phyloP scores from a whole-genome alignment of 2,329 filamentous ascomycete species.

The Scedosporium aurantiacum region DNA sequence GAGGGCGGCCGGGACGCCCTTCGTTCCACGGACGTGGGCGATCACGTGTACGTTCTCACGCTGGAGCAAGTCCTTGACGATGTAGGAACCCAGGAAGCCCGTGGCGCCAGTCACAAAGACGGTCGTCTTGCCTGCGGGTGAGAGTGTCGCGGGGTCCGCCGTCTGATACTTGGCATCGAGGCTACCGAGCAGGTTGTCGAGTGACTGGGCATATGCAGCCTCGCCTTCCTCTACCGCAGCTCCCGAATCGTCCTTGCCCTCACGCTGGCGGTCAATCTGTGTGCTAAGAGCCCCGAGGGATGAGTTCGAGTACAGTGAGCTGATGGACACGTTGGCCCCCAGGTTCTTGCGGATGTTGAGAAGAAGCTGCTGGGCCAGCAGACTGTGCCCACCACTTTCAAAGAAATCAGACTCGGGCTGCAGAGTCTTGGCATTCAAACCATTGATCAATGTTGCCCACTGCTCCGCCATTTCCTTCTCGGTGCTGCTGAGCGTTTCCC shows the following conservation, averaged over 20 bases:
- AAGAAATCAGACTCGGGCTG: constrained; percentile 24
- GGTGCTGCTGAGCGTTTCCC: constrained; percentile 12
- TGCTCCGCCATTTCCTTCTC: constrained; percentile 14
- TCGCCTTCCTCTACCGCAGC: no score
- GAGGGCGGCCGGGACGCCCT: constrained; percentile 46
- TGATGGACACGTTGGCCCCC: no score
- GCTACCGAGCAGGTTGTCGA: not conserved
- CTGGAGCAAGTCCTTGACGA: constrained; percentile 63
- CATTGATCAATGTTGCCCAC: constrained; percentile 11
- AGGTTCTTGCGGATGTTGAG: constrained; percentile 12
- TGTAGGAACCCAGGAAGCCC: constrained; percentile 75
- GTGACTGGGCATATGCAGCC: constrained; percentile 12
- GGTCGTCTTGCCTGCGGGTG: constrained; percentile 29
- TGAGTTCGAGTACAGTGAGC: no score
- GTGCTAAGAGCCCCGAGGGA: no score
- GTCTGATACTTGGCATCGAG: constrained; percentile 30
- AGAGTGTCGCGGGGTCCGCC: constrained; percentile 40
- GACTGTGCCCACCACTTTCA: constrained; percentile 26
- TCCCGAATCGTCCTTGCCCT: no score
- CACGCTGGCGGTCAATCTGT: no score
- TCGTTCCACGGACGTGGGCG: constrained; percentile 58
- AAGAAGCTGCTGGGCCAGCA: constrained; percentile 47
- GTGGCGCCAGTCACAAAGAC: constrained; percentile 82
- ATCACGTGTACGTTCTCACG: constrained; percentile 51
- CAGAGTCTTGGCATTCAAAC: constrained; percentile 10